Evolutionary conservation across 305 asterid genomes (phyloP), one percentile per base, ranked within the genome.

Genomic region (Fraxinus platypoda): DNA sequence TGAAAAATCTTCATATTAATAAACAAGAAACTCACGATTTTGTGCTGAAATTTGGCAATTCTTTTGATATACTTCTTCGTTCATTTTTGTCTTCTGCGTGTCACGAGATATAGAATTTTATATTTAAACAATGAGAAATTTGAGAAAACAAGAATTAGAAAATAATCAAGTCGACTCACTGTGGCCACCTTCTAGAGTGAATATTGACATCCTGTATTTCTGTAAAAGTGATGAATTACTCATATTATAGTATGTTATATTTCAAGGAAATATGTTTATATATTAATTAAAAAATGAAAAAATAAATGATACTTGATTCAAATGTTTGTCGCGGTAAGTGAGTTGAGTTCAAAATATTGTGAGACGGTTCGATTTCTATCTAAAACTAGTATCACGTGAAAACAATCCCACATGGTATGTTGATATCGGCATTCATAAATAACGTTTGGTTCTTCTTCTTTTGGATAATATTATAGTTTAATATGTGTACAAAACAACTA

Each of bases 171-270:
- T 83, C 6, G 54, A 79, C 90, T 87, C 87, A 94, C 97, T 87
- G 64, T 80, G 89, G 79, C 93, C 93, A 72, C 93, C 92, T 90
- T 94, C 98, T 52, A 95, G 91, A 72, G 94, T 89, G 78, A 93
- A 93, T 81, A 91, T 88, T 4, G 94, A 91, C 97, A 93, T 91
- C 87, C 98, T 89, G 89, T 93, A 94, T 87, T 94, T 94, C 98
- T 94, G 95, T 74, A 33, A 6, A 38, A 72, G 11, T 43, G 2
- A 80, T 1, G 49, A 70, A 78, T 19, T 46, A 77, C 82, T 78
- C 43, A 85, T 68, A 35, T 26, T 52, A n/a, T 4, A 4, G 21
- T 17, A 5, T n/a, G 64, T 52, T n/a, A 52, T 17, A 3, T 52
- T n/a, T 52, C 25, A 52, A 52, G 64, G 25, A 52, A n/a, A 52